Percentiles rank a stretch among this genome's conserved stretches.
Evolutionary conservation across 768 basidiomycete genomes (phyloP).

Genomic region (Dioszegia crocea): DNA sequence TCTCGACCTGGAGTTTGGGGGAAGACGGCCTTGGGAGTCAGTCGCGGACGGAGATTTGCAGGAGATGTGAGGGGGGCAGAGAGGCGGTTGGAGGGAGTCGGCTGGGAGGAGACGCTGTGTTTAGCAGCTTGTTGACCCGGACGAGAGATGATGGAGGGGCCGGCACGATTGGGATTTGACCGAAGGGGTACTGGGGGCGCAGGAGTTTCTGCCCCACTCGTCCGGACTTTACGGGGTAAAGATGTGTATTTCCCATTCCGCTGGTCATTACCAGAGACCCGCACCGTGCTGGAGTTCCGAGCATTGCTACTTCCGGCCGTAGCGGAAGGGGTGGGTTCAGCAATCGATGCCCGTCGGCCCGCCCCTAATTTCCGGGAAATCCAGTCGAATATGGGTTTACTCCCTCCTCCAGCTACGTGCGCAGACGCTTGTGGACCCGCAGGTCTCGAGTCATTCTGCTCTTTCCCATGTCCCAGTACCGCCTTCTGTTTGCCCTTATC

Average conservation of each 20-base stretch:
- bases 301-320: neutral
- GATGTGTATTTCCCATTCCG: neutral
- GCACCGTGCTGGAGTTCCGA: neutral
- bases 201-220: neutral
- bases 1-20: constrained; percentile 10
- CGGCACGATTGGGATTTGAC: neutral
- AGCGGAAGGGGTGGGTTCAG: neutral
- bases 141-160: neutral
- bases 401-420: neutral
- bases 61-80: neutral
- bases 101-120: neutral
- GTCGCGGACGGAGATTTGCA: neutral
- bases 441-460: neutral
- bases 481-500: neutral
- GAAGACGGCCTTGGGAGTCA: neutral
- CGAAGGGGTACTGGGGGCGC: neutral
- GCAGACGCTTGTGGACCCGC: neutral
- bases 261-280: neutral
- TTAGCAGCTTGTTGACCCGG: neutral
- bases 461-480: neutral
- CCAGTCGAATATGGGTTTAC: constrained; percentile 44
- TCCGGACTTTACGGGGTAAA: neutral
- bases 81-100: neutral
- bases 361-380: constrained; percentile 37
- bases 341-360: constrained; percentile 25